Evolutionary conservation across 164 flowering plant genomes (phyloP).

Genomic region (Hamamelis virginiana): DNA sequence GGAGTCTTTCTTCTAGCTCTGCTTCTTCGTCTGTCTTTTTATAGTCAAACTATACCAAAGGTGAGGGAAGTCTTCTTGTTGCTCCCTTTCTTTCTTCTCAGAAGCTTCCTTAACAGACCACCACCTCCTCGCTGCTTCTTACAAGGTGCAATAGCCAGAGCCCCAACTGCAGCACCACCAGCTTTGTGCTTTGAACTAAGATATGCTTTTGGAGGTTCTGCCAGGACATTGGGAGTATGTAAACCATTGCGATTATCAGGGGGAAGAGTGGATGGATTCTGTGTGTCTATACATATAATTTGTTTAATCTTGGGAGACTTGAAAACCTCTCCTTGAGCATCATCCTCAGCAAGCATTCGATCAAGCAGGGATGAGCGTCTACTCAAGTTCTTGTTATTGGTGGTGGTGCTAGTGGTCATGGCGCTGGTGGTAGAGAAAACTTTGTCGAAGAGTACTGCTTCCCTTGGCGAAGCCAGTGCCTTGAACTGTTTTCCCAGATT

Average conservation of each 20-base stretch:
- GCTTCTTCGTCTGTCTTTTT: too few species aligned
- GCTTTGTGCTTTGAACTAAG: slow-evolving; percentile 19
- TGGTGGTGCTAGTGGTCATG: slow-evolving; percentile 1
- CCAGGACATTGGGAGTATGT: slow-evolving; percentile 10
- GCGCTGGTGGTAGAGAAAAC: slow-evolving; percentile 22
- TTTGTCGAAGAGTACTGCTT: slow-evolving; percentile 32
- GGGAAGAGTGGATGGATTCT: slow-evolving; percentile 15
- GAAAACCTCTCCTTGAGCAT: slow-evolving; percentile 22
- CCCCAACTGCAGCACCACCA: slow-evolving; percentile 17
- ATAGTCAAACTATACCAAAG: slow-evolving; percentile 9
- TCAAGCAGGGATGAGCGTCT: slow-evolving; percentile 64
- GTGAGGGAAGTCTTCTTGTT: slow-evolving; percentile 36
- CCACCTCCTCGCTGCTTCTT: slow-evolving; percentile 48
- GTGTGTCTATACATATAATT: slow-evolving; percentile 29
- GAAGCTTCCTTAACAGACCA: slow-evolving; percentile 59
- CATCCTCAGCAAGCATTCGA: slow-evolving; percentile 65
- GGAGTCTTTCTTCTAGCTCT: too few species aligned
- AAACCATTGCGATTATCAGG: slow-evolving; percentile 8
- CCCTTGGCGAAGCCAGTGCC: slow-evolving; percentile 50
- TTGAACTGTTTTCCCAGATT: slow-evolving; percentile 64
- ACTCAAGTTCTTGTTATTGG: slow-evolving; percentile 24
- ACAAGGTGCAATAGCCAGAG: slow-evolving; percentile 59
- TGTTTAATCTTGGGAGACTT: slow-evolving; percentile 43
- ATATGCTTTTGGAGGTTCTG: slow-evolving; percentile 18
- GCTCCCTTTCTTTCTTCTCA: slow-evolving; percentile 61